Conservation (phyloP, 108 stramenopile species). For the Parietichytrium sp. region DNA sequence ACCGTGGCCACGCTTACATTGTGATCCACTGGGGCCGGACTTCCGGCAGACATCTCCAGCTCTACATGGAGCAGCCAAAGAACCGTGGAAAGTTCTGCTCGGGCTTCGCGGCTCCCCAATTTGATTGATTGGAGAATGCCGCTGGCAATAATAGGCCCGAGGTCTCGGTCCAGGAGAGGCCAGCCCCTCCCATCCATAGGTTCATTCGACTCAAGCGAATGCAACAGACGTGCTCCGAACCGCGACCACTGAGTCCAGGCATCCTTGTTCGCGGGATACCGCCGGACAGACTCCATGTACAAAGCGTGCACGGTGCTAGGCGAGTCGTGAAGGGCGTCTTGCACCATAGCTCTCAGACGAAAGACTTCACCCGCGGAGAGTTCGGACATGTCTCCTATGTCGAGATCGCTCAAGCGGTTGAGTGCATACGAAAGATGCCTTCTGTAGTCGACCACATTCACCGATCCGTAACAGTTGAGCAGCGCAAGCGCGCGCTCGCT, state of each 20-base stretch:
- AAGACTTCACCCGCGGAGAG: not conserved
- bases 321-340: not conserved
- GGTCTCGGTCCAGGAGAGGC: not conserved
- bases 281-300: not conserved
- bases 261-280: not conserved
- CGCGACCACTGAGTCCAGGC: not conserved
- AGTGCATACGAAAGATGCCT: not conserved
- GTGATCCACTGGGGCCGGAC: not conserved
- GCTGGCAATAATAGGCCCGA: not conserved
- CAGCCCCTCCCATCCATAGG: too few species aligned
- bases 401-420: not conserved
- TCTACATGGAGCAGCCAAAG: conserved; percentile 12
- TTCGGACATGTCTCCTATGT: not conserved
- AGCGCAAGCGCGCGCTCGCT: not conserved
- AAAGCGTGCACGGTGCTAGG: not conserved
- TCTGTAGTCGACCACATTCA: not conserved
- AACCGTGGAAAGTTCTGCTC: not conserved
- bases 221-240: conserved; percentile 2
- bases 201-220: not conserved
- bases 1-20: conserved; percentile 22
- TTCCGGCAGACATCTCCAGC: too few species aligned
- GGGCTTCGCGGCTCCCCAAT: not conserved
- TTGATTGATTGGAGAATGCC: conserved; percentile 8
- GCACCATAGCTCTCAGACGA: not conserved
- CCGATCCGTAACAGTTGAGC: not conserved